These are phyloP conservation scores for Leptographium procerum DNA, from an alignment of 2,329 filamentous ascomycete genomes.

Conservation along the genomic window DNA sequence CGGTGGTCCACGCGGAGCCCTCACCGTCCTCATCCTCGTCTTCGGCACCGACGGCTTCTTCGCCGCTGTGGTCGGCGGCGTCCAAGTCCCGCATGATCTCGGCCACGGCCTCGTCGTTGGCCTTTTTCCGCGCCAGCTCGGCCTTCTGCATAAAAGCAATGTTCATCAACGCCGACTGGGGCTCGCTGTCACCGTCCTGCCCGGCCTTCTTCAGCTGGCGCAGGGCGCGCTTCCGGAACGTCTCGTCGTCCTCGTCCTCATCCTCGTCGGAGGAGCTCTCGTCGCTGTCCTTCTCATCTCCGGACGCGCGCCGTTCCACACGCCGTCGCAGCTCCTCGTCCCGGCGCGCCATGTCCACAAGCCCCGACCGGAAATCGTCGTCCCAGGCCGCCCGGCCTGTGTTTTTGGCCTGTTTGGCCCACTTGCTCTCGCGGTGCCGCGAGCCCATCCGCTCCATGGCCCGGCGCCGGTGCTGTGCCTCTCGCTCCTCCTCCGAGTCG, in stretches of 20 bases:
- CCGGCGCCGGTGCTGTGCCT: conserved; percentile 57
- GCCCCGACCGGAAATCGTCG: conserved; percentile 66
- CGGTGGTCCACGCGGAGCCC: neutral
- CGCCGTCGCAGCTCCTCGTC: conserved; percentile 73
- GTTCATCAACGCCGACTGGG: conserved; percentile 57
- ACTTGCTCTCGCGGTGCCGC: conserved; percentile 79
- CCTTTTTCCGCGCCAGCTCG: conserved; percentile 63
- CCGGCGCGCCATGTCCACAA: conserved; percentile 69
- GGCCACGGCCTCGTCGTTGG: conserved; percentile 66
- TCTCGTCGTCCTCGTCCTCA: conserved; percentile 48
- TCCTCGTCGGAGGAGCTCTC: conserved; percentile 29
- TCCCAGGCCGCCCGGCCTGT: conserved; percentile 78
- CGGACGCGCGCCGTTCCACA: conserved; percentile 55
- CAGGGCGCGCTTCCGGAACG: conserved; percentile 37
- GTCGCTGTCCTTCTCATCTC: conserved; percentile 12
- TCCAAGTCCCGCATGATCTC: conserved; percentile 63
- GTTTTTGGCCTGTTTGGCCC: conserved; percentile 76
- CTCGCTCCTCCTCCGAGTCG: conserved; percentile 54
- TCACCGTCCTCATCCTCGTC: conserved; percentile 6
- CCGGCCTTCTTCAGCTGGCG: conserved; percentile 31
- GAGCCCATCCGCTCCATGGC: conserved; percentile 79
- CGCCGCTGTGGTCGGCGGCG: neutral
- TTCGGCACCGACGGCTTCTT: conserved; percentile 8
- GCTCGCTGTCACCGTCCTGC: conserved; percentile 29
- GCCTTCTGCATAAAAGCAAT: conserved; percentile 95